phyloP scores from a whole-genome alignment of 106 monocot species.

The Dendrobium huoshanense region DNA sequence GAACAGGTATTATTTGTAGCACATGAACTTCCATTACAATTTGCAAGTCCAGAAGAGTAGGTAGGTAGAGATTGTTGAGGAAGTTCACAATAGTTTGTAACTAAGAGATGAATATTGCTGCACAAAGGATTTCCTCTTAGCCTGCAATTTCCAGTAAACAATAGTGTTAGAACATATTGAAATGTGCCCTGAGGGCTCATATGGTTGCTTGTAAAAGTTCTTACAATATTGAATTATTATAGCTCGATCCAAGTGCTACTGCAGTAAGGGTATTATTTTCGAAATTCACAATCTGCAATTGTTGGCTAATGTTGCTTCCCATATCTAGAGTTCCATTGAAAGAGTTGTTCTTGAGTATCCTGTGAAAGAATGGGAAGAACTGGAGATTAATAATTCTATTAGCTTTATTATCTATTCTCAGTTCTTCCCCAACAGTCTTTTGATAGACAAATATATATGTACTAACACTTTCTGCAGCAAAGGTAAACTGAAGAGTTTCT shows the following conservation, averaged over 20 bases:
- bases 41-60: neutral
- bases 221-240: conserved; percentile 30
- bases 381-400: neutral
- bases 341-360: conserved; percentile 19
- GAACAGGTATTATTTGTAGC: conserved; percentile 21
- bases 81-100: conserved; percentile 20
- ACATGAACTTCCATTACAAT: conserved; percentile 9
- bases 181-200: neutral
- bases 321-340: conserved; percentile 23
- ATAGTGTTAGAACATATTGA: neutral
- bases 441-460: neutral
- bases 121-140: conserved; percentile 53
- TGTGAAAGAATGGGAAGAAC: conserved; percentile 10
- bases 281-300: conserved; percentile 38
- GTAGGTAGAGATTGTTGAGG: conserved; percentile 6
- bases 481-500: conserved; percentile 28
- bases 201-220: conserved; percentile 4
- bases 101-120: conserved; percentile 16
- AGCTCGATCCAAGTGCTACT: conserved; percentile 19
- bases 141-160: conserved; percentile 17
- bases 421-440: neutral
- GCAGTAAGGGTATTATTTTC: conserved; percentile 31
- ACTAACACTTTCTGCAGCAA: conserved; percentile 31
- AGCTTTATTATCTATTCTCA: neutral
- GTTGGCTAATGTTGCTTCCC: conserved; percentile 27